Conservation (phyloP, 2,329 filamentous ascomycete species). For the Herpotrichia juniperi region DNA sequence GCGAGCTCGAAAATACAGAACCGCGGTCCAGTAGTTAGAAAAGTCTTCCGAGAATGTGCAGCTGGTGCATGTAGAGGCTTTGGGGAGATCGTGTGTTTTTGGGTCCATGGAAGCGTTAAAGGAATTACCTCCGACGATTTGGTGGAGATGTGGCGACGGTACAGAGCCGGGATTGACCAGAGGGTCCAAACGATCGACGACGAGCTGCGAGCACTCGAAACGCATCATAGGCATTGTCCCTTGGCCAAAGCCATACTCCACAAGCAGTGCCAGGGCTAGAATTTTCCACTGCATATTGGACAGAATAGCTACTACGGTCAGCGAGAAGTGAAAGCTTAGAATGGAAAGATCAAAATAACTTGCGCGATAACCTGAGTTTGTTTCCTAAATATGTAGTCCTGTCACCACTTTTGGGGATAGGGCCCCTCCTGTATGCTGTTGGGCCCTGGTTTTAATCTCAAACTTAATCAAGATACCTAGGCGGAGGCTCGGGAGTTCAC, state of each 20-base stretch:
- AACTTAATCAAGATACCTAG: constrained; percentile 8
- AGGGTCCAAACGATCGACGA: constrained; percentile 30
- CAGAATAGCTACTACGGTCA: neutral
- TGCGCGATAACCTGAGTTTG: constrained; percentile 2
- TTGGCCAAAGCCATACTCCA: constrained; percentile 12
- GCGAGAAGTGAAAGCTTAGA: constrained; percentile 2
- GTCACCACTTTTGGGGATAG: constrained; percentile 1
- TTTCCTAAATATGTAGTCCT: constrained; percentile 9
- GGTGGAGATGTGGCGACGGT: constrained; percentile 30
- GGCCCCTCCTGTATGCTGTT: constrained; percentile 6
- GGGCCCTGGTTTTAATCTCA: constrained; percentile 10
- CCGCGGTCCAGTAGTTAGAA: constrained; percentile 39
- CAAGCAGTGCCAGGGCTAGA: constrained; percentile 17
- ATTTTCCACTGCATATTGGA: constrained; percentile 21
- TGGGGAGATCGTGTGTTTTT: constrained; percentile 25
- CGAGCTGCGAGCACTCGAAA: constrained; percentile 30
- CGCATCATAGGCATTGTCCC: constrained; percentile 20
- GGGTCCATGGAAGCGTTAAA: constrained; percentile 29
- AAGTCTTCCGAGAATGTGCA: constrained; percentile 37
- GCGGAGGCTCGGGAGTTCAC: constrained; percentile 17
- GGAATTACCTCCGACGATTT: constrained; percentile 35
- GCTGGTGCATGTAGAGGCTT: constrained; percentile 27
- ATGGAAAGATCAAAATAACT: constrained; percentile 2
- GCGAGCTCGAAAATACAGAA: constrained; percentile 31
- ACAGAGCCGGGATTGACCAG: constrained; percentile 36